Evolutionary conservation across 176 grass and related monocot genomes (phyloP).

Genomic region (Ensete glaucum): DNA sequence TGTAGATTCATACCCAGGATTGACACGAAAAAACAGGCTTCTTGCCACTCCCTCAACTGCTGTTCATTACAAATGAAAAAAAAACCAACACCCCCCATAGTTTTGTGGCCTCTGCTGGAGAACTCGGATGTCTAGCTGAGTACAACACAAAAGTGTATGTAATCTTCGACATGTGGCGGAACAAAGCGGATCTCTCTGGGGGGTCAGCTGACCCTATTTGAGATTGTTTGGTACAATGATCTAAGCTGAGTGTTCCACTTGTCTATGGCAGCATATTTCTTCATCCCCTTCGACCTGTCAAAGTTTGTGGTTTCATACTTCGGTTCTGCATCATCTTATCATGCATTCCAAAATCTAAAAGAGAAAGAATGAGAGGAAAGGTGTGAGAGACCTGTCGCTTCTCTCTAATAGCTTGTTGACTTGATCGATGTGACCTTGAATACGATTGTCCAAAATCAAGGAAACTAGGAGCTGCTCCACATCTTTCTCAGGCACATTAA

Average conservation of each 20-base stretch:
- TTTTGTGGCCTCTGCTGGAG: too few species aligned
- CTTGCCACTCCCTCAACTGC: too few species aligned
- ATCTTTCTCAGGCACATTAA: conserved; percentile 95
- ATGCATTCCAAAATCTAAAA: background rate
- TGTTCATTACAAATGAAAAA: too few species aligned
- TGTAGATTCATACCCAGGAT: too few species aligned
- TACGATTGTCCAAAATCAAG: conserved; percentile 86
- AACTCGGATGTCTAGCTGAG: too few species aligned
- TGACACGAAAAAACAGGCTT: too few species aligned
- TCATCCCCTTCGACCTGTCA: conserved; percentile 79
- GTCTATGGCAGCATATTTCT: conserved; percentile 86
- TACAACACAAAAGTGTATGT: background rate
- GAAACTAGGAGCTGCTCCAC: conserved; percentile 96
- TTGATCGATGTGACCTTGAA: conserved; percentile 98
- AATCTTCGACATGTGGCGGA: background rate
- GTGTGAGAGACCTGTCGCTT: conserved; percentile 50
- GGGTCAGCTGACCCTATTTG: conserved; percentile 71
- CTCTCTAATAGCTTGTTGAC: conserved; percentile 93
- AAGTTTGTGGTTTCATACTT: background rate
- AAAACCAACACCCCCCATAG: too few species aligned
- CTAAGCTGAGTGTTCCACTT: conserved; percentile 97
- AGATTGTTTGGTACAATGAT: conserved; percentile 71
- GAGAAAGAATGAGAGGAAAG: background rate
- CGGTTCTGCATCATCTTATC: background rate
- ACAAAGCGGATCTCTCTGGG: background rate